These are phyloP conservation scores for Bryum argenteum DNA, from an alignment of 225 moss, liverwort and hornwort species.

Conservation along the genomic window DNA sequence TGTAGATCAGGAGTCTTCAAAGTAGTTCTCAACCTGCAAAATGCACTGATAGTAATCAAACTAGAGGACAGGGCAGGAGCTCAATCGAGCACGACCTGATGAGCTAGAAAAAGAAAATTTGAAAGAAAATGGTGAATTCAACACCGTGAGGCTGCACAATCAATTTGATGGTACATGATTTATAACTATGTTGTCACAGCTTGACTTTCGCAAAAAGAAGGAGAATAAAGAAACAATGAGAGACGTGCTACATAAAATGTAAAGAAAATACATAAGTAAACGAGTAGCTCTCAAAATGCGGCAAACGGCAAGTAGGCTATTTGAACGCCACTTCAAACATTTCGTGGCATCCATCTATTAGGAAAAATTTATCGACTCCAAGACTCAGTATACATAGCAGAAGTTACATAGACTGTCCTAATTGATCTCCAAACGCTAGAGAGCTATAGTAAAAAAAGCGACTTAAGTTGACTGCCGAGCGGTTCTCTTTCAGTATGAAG, in stretches of 20 bases:
- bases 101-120: neutral
- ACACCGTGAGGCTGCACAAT: neutral
- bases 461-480: neutral
- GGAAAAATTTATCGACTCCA: neutral
- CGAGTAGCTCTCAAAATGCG: slow-evolving; percentile 17
- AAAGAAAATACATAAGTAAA: neutral
- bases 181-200: neutral
- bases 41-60: neutral
- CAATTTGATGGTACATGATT: neutral
- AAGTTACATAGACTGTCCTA: neutral
- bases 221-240: neutral
- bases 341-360: neutral
- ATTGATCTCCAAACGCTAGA: slow-evolving; percentile 6
- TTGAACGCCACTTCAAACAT: neutral
- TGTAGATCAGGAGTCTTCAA: neutral
- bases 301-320: neutral
- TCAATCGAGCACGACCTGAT: neutral
- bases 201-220: neutral
- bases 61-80: neutral
- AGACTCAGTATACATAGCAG: neutral
- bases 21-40: slow-evolving; percentile 5
- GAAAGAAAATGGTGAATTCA: neutral
- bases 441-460: neutral
- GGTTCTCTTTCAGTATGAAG: no score
- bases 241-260: neutral